Evolutionary conservation across 2,329 filamentous ascomycete genomes (phyloP), one percentile per base, ranked within the genome.

Genomic region (Rhinocladiella similis): DNA sequence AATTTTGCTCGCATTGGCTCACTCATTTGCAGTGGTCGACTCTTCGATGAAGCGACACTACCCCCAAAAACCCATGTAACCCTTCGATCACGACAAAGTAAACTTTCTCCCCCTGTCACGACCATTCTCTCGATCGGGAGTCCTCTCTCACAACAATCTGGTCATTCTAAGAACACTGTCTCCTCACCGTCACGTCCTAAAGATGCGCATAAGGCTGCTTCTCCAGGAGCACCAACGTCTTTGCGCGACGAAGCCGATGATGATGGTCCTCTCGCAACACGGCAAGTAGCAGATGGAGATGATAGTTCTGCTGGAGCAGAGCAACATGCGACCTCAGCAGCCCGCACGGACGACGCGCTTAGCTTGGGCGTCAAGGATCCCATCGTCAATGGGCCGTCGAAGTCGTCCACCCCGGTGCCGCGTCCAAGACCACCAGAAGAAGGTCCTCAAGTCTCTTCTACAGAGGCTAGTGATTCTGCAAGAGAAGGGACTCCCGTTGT

Each of bases 21-120:
- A 62, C 53, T 43, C 16, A 54, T 55, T 41, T 57, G 48, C 65
- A 84, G 83, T 77, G 80, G 80, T 64, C 80, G 77, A 59, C 75
- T 75, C 67, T 85, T 84, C 71, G 74, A 82, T 68, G 80, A 83
- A 69, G 70, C 75, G 62, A 80, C 80, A 50, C 74, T 83, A 41
- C 80, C 77, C 59, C 63, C 69, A 36, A 69, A 73, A 59, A 66
- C 71, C 35, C 68, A 72, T 47, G 42, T 65, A 61, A 48, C 51
- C 20, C 53, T 61, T 48, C 50, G 45, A 50, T 53, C 53, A 52
- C 56, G 61, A 42, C 58, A 56, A 49, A 55, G 57, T 63, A 53
- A 62, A 65, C 64, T 66, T 66, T 68, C 49, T 49, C 60, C 42
- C 61, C 54, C 50, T 56, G 63, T 29, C 47, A 60, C 7, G 48